phyloP scores from a whole-genome alignment of 2,329 filamentous ascomycete genomes.

The Leptoxyphium fumago region DNA sequence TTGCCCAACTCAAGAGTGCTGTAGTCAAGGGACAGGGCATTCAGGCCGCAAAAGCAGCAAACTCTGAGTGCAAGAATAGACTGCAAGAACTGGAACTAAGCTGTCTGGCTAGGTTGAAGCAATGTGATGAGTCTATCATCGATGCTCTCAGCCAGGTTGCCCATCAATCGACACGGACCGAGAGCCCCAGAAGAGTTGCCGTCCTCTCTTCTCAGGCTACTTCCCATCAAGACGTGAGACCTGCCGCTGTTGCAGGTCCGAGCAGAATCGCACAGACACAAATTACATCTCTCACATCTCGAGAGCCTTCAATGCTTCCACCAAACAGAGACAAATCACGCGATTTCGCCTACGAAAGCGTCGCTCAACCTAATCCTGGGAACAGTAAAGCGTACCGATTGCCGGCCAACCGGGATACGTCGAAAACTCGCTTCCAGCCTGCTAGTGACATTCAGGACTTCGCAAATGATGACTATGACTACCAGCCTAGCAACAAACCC shows the following conservation, averaged over 20 bases:
- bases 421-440: background rate
- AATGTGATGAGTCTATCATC: constrained; percentile 12
- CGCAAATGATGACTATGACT: constrained; percentile 12
- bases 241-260: constrained; percentile 10
- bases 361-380: constrained; percentile 4
- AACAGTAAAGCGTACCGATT: constrained; percentile 3
- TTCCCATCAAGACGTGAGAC: background rate
- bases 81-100: constrained; percentile 11
- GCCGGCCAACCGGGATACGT: background rate
- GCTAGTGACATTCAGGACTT: background rate
- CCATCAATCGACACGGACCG: background rate
- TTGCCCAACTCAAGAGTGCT: constrained; percentile 8
- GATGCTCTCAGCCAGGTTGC: constrained; percentile 4
- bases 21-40: constrained; percentile 8
- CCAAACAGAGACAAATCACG: background rate
- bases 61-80: constrained; percentile 11
- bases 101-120: constrained; percentile 10
- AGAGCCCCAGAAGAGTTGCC: constrained; percentile 7
- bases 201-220: constrained; percentile 17
- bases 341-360: constrained; percentile 6
- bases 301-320: background rate
- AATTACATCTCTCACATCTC: background rate
- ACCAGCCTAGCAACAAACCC: constrained; percentile 10
- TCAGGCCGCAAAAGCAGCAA: constrained; percentile 11
- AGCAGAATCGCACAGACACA: constrained; percentile 21